Evolutionary conservation across 768 basidiomycete genomes (phyloP), one percentile per base, ranked within the genome.

Genomic region (Hygrocybe coccinea): DNA sequence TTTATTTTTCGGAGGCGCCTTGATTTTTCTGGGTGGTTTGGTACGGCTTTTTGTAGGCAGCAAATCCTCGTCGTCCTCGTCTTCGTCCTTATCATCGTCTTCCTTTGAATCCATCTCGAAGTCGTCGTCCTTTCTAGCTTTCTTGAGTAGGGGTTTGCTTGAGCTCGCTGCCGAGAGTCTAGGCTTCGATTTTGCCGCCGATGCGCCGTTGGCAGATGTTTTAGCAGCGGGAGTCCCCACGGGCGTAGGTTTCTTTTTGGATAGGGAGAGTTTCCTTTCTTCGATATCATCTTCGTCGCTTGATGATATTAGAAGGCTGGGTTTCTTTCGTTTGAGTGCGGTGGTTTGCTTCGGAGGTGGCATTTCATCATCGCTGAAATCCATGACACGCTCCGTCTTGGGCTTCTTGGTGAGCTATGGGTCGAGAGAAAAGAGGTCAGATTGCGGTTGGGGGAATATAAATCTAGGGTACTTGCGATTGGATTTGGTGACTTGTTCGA

Each of bases 261-360:
- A 60, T 2, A 61, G 61, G 5, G 67, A 39, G n/a, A 22, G 8
- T 10, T 43, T 37, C 36, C n/a, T 29, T 51, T 24, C 64, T 62
- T 35, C 59, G 3, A 71, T 71, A 14, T 74, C 75, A 14, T 76
- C 74, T 21, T 75, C 75, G 29, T 77, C 76, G 54, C 72, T 76
- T 1, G 72, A 71, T 11, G 49, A 51, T 7, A 71, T 51, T 12
- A 75, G 44, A 7, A 69, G 64, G 2, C 64, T 50, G 2, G 59
- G 38, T 52, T 70, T 70, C 61, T 71, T 73, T 22, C 71, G 69
- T 50, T 74, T 74, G 36, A 61, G 47, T 0, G 55, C 52, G 6
- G 58, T 38, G 34, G 58, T 62, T 36, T 58, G 50, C 17, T 25
- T 33, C 10, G 25, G 46, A 5, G 50, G 48, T 8, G 64, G 56